Conservation (phyloP, 768 basidiomycete species). For the Pulveroboletus frians region DNA sequence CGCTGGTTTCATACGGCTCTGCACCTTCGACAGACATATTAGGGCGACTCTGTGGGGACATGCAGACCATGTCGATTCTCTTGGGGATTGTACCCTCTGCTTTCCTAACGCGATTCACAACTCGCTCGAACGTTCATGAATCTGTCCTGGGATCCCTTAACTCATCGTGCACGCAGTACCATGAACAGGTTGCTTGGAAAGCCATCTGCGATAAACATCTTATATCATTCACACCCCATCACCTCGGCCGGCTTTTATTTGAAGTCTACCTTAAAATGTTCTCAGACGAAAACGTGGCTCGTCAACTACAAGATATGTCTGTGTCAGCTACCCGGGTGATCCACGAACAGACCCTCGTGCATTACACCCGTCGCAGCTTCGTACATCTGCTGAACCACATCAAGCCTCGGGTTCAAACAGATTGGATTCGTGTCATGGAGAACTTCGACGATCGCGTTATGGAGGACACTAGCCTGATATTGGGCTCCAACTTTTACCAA, state of each 20-base stretch:
- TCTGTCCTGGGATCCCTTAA: conserved; percentile 3
- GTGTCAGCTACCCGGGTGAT: background rate
- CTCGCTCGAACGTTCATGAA: conserved; percentile 27
- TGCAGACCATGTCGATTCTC: conserved; percentile 24
- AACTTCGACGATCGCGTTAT: conserved; percentile 20
- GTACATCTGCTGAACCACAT: conserved; percentile 40
- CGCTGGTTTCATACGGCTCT: conserved; percentile 13
- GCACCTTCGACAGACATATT: conserved; percentile 11
- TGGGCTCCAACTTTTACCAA: conserved; percentile 36
- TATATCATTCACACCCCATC: conserved; percentile 20
- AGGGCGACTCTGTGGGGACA: conserved; percentile 26
- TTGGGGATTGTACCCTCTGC: conserved; percentile 24
- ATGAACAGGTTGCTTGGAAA: conserved; percentile 27
- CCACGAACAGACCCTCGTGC: conserved; percentile 23
- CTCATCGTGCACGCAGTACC: conserved; percentile 7
- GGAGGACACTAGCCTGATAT: conserved; percentile 13
- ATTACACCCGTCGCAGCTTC: conserved; percentile 48
- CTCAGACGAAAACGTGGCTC: conserved; percentile 22
- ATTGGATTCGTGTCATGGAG: conserved; percentile 43
- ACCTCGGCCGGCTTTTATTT: conserved; percentile 25
- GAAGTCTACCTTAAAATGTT: conserved; percentile 29
- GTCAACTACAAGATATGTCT: conserved; percentile 6
- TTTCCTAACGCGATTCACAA: conserved; percentile 26
- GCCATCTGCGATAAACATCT: conserved; percentile 1
- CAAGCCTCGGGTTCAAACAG: conserved; percentile 30